phyloP scores from a whole-genome alignment of 2,329 filamentous ascomycete genomes.

The Penicillium sclerotigenum region DNA sequence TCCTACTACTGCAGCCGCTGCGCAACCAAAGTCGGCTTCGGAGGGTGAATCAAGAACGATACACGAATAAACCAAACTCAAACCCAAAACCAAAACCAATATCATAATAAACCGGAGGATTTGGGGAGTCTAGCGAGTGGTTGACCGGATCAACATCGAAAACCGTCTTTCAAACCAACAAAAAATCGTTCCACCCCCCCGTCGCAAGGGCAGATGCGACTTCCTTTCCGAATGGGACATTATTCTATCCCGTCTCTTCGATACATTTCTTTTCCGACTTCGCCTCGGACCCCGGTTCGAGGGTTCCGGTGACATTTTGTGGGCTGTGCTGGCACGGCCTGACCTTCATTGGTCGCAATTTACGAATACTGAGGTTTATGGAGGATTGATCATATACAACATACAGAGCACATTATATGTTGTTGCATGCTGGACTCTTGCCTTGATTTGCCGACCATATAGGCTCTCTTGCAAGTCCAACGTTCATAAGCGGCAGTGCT shows the following conservation, averaged over 20 bases:
- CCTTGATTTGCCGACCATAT: not conserved
- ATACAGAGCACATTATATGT: not conserved
- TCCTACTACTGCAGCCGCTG: slow-evolving; percentile 50
- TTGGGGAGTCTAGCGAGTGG: not conserved
- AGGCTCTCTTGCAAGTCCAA: not conserved
- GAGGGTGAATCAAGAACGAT: slow-evolving; percentile 29
- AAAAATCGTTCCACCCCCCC: not conserved
- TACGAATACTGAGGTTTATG: not conserved
- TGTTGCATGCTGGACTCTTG: not conserved
- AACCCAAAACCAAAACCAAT: not conserved
- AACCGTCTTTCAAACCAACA: not conserved
- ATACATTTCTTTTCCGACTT: not conserved
- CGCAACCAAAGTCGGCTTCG: slow-evolving; percentile 45
- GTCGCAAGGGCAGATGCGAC: not conserved
- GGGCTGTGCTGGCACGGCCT: not conserved
- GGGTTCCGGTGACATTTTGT: not conserved
- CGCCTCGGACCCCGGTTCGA: not conserved
- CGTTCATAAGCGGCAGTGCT: not conserved
- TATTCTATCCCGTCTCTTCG: not conserved
- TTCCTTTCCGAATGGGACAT: not conserved
- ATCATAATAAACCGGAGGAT: not conserved
- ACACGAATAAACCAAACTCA: not conserved
- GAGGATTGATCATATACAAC: not conserved
- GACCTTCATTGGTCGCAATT: not conserved
- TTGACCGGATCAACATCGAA: slow-evolving; percentile 1